These are phyloP conservation scores for Trichoderma aggressivum DNA, from an alignment of 2,329 filamentous ascomycete species.

Conservation along the genomic window DNA sequence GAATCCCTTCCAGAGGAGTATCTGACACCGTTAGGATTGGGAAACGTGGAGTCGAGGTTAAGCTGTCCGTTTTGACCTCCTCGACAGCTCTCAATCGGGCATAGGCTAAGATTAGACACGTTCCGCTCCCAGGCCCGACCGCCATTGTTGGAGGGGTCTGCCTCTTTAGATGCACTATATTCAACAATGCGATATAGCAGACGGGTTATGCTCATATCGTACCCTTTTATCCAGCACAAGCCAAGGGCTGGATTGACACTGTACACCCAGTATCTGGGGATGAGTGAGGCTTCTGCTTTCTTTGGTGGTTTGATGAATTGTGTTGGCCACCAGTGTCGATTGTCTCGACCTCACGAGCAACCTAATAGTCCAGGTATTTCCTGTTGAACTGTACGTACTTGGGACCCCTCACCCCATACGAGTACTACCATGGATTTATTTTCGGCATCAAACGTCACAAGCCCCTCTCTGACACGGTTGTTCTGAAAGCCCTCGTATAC, in stretches of 20 bases:
- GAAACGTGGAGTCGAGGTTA: constrained; percentile 24
- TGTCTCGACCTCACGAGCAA: background rate
- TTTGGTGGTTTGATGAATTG: background rate
- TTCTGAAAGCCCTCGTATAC: background rate
- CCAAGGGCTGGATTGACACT: background rate
- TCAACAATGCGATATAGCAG: constrained; percentile 13
- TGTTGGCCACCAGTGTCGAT: background rate
- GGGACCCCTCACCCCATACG: no score
- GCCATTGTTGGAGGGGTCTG: constrained; percentile 17
- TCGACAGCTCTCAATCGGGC: constrained; percentile 26
- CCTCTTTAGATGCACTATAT: constrained; percentile 17
- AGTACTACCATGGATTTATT: background rate
- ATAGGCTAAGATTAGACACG: constrained; percentile 20
- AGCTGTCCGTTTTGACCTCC: constrained; percentile 27
- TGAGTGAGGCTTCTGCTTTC: background rate
- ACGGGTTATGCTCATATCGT: background rate
- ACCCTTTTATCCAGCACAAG: background rate
- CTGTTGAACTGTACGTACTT: background rate
- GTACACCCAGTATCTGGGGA: background rate
- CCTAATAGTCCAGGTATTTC: background rate
- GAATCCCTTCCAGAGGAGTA: constrained; percentile 16
- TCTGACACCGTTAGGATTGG: background rate
- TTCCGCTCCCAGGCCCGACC: background rate
- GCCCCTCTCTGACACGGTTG: background rate
- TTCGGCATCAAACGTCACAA: background rate